Conservation (phyloP, 1,139 yeast species). For the Yamadazyma dendronema region DNA sequence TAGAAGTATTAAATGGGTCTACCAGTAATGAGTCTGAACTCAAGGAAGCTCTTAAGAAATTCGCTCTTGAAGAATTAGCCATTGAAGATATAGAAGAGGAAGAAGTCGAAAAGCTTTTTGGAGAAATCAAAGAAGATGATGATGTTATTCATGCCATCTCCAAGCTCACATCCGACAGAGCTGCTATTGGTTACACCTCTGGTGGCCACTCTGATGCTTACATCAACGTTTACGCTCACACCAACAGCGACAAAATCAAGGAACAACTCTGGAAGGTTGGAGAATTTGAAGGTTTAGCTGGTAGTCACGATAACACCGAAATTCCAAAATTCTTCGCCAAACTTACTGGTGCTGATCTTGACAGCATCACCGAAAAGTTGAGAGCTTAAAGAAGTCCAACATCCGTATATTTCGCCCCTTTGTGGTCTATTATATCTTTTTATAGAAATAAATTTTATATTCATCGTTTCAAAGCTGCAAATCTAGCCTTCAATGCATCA, state of each 20-base stretch:
- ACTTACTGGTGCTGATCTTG: constrained; percentile 53
- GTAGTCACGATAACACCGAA: constrained; percentile 82
- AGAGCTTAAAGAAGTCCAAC: not conserved
- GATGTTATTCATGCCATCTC: constrained; percentile 16
- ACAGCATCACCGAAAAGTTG: constrained; percentile 38
- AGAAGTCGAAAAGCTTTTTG: constrained; percentile 40
- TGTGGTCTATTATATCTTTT: not conserved
- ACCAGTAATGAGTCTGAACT: constrained; percentile 28
- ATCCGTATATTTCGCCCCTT: constrained; percentile 1
- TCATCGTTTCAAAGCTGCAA: constrained; percentile 45
- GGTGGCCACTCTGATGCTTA: constrained; percentile 92
- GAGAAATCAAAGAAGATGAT: constrained; percentile 14
- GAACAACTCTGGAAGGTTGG: constrained; percentile 27
- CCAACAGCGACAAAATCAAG: constrained; percentile 49
- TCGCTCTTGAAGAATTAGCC: constrained; percentile 58
- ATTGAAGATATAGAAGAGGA: constrained; percentile 50
- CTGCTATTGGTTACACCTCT: constrained; percentile 86
- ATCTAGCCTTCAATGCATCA: constrained; percentile 44
- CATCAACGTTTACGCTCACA: constrained; percentile 76
- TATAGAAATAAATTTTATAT: not conserved
- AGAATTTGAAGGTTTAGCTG: constrained; percentile 52
- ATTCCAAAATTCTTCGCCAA: constrained; percentile 69
- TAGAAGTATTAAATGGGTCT: constrained; percentile 22
- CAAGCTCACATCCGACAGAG: constrained; percentile 59
- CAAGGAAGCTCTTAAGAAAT: constrained; percentile 43